Evolutionary conservation across 2,329 filamentous ascomycete species (phyloP).

Genomic region (Alternaria arborescens): DNA sequence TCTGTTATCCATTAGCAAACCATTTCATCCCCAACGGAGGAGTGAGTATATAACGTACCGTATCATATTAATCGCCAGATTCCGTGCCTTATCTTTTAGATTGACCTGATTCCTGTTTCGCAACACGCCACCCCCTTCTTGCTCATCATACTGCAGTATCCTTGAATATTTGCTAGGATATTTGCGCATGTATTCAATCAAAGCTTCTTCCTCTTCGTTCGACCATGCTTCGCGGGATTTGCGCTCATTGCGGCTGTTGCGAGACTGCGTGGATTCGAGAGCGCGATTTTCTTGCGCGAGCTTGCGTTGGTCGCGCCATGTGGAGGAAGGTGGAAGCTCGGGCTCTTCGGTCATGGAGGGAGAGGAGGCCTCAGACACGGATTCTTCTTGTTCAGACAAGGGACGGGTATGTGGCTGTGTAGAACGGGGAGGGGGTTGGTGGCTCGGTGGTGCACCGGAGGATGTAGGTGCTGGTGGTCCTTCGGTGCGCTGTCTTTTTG

Average conservation of each 20-base stretch:
- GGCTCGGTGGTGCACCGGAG: constrained; percentile 36
- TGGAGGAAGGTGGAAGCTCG: constrained; percentile 24
- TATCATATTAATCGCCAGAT: constrained; percentile 51
- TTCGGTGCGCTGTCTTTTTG: constrained; percentile 35
- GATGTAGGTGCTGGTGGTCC: constrained; percentile 23
- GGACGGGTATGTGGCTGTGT: not conserved
- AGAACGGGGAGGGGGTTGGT: constrained; percentile 32
- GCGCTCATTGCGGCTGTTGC: constrained; percentile 12
- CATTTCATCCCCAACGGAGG: not conserved
- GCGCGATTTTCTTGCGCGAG: constrained; percentile 31
- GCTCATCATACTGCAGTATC: constrained; percentile 50
- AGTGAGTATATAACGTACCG: constrained; percentile 40
- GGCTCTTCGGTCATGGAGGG: constrained; percentile 38
- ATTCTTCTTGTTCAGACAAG: constrained; percentile 27
- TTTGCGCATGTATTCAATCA: constrained; percentile 60
- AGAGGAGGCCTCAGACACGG: constrained; percentile 32
- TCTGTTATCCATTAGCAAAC: constrained; percentile 25
- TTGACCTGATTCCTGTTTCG: constrained; percentile 60
- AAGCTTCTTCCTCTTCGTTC: constrained; percentile 46
- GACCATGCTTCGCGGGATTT: constrained; percentile 37
- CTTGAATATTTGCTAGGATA: constrained; percentile 58
- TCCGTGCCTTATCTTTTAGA: constrained; percentile 57
- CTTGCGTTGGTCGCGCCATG: constrained; percentile 20
- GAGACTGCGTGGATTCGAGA: not conserved
- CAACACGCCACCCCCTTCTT: constrained; percentile 27